These are phyloP conservation scores for Akebia trifoliata DNA, from an alignment of 164 flowering plant genomes.

Conservation along the genomic window DNA sequence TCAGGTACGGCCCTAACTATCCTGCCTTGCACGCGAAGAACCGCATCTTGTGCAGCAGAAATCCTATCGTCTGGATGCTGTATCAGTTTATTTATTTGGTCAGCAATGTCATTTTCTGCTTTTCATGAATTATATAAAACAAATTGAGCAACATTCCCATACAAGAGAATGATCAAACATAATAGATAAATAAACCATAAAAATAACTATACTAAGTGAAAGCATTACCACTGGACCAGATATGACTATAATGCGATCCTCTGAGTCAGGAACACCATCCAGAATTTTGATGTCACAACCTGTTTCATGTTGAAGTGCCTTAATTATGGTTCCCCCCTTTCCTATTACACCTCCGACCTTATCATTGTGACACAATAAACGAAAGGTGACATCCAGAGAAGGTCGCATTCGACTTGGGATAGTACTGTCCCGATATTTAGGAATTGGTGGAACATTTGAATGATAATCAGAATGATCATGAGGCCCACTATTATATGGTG, in stretches of 20 bases:
- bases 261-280: constrained; percentile 52
- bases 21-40: constrained; percentile 76
- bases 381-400: constrained; percentile 49
- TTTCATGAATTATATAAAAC: not conserved
- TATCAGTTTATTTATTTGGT: constrained; percentile 18
- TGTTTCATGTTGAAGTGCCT: constrained; percentile 67
- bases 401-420: constrained; percentile 43
- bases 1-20: constrained; percentile 60
- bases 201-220: not conserved
- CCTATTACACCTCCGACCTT: constrained; percentile 86
- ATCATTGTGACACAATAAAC: constrained; percentile 63
- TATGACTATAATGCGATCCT: constrained; percentile 72
- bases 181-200: not conserved
- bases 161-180: no score
- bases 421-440: constrained; percentile 41
- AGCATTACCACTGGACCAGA: constrained; percentile 77
- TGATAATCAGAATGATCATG: constrained; percentile 44
- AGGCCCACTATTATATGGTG: constrained; percentile 38
- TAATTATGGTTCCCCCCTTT: constrained; percentile 76
- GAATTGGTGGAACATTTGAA: constrained; percentile 26
- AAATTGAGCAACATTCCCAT: not conserved
- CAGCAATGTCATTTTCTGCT: not conserved
- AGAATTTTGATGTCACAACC: constrained; percentile 85
- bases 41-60: constrained; percentile 83
- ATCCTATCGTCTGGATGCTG: constrained; percentile 94